Evolutionary conservation across 2,329 filamentous ascomycete genomes (phyloP), one percentile per base, ranked within the genome.

Genomic region (Colletotrichum shisoi): DNA sequence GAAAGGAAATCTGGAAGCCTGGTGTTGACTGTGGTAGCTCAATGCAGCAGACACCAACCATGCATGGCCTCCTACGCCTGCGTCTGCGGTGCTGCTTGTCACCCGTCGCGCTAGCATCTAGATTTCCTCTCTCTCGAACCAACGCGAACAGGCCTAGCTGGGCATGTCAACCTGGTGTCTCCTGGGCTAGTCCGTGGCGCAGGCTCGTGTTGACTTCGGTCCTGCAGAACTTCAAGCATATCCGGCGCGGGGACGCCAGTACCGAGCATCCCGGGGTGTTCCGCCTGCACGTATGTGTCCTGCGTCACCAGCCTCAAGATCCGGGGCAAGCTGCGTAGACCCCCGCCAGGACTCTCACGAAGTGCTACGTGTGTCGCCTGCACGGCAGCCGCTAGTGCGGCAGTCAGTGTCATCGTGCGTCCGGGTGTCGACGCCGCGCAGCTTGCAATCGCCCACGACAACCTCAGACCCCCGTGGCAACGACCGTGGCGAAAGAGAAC

Each of bases 261-360:
- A 52, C 61, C 34, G 54, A 60, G 39, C 42, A 64, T 19, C 19
- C 46, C 49, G 48, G 44, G 54, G 54, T 67, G 64, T 64, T 53
- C 61, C 44, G 64, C 24, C 64, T 45, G 42, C 45, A 54, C 49
- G 59, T 59, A 39, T 48, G 21, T 21, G 6, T 31, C 24, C 64
- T 45, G 42, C 45, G 21, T 40, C 24, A 21, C 4, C 24, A 51
- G 19, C 19, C 40, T 21, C 24, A 51, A 54, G 52, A 27, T 24
- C 19, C 21, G 15, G 13, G 17, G 12, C n/a, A 39, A 45, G 21
- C 3, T n/a, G 37, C 42, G 24, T 44, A 51, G 42, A 8, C 42
- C 15, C 24, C 34, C 44, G 40, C 44, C 61, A 39, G 6, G 4
- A 13, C 13, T 67, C 19, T 27, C 54, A 51, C 42, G 53, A 24